Conservation (phyloP, 2,329 filamentous ascomycete genomes). For the Cytospora piceae region DNA sequence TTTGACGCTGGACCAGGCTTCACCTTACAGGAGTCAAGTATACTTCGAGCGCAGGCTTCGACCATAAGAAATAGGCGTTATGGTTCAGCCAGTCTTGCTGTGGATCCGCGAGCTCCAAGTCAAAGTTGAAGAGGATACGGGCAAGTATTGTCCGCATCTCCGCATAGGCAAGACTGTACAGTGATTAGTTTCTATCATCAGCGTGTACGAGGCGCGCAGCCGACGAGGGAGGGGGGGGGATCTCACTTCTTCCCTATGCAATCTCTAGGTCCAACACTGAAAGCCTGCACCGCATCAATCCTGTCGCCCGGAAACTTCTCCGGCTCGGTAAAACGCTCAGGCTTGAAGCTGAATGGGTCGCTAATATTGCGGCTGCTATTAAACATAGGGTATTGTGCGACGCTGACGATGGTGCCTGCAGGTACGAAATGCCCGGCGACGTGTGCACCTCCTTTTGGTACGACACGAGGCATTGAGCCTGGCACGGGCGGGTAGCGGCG, state of each 20-base stretch:
- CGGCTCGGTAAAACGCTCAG: conserved; percentile 52
- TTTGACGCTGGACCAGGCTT: background rate
- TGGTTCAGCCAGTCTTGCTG: conserved; percentile 46
- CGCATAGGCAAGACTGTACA: conserved; percentile 49
- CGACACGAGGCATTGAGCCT: conserved; percentile 37
- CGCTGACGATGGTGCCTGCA: conserved; percentile 43
- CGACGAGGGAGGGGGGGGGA: too few relatives aligned
- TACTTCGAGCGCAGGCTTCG: conserved; percentile 44
- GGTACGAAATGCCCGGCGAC: conserved; percentile 41
- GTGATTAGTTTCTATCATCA: background rate
- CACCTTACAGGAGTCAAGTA: conserved; percentile 40
- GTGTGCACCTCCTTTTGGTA: conserved; percentile 39
- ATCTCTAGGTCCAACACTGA: conserved; percentile 52
- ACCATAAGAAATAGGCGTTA: conserved; percentile 45
- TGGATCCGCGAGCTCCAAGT: conserved; percentile 46
- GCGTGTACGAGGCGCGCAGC: background rate
- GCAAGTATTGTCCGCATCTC: conserved; percentile 56
- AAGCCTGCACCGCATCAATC: conserved; percentile 50
- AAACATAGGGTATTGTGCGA: conserved; percentile 51
- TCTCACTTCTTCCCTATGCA: conserved; percentile 55
- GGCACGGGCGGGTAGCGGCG: conserved; percentile 42
- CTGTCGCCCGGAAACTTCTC: conserved; percentile 46
- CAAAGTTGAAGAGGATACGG: conserved; percentile 53
- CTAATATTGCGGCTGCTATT: conserved; percentile 49
- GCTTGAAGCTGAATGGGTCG: conserved; percentile 49